A percentile compares a stretch with the other conserved stretches of the same genome.
These are phyloP conservation scores for Syncephalastrum contaminatum DNA, from an alignment of 371 early-diverging fungal genomes.

Conservation along the genomic window DNA sequence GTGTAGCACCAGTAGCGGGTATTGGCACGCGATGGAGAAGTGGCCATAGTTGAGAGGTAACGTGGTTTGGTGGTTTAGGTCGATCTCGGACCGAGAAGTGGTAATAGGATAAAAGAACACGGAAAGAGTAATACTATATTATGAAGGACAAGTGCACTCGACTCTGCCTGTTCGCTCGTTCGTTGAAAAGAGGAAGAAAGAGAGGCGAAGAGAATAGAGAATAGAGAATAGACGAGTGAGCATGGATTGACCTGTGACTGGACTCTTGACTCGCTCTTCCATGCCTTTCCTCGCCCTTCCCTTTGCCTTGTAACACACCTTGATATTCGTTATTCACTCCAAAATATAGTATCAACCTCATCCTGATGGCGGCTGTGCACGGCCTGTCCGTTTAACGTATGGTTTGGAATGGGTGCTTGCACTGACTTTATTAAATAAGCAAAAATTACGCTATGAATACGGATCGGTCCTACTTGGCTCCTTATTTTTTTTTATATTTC, in stretches of 20 bases:
- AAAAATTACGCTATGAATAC: no score
- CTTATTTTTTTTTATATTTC: conserved; percentile 15
- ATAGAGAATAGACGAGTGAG: no score
- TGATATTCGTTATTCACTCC: no score
- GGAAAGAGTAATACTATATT: neutral
- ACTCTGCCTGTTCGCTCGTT: conserved; percentile 3
- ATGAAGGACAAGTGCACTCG: neutral
- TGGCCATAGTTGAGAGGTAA: conserved; percentile 7
- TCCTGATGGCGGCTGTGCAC: no score
- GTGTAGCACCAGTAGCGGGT: conserved; percentile 45
- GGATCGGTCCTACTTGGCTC: neutral
- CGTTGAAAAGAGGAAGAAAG: conserved; percentile 2
- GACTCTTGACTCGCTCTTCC: conserved; percentile 5
- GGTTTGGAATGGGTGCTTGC: no score
- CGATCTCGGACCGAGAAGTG: no score
- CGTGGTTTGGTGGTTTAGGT: neutral
- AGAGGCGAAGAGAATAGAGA: no score
- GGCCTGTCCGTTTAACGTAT: no score
- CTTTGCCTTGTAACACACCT: no score
- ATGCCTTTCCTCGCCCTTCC: conserved; percentile 2
- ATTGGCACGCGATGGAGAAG: conserved; percentile 14
- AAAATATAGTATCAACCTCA: no score
- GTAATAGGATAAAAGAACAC: neutral
- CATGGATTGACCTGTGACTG: no score
- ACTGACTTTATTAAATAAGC: no score